Conservation (phyloP, 306 rosid genomes). For the Prunus davidiana region DNA sequence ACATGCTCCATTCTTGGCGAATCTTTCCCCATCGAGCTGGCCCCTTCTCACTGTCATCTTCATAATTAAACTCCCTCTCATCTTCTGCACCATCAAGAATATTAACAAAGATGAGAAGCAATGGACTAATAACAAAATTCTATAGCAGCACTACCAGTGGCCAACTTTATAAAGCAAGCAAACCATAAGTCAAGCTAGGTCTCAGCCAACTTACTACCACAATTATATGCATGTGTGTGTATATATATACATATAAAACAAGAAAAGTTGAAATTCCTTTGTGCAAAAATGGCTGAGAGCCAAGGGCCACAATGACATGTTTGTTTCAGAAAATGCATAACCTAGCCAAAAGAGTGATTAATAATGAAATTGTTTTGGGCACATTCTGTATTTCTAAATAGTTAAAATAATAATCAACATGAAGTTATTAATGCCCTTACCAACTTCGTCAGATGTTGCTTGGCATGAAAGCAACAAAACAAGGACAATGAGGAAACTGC, state of each 20-base stretch:
- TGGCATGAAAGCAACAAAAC: slow-evolving; percentile 27
- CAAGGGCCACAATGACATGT: no score
- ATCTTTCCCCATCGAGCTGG: slow-evolving; percentile 67
- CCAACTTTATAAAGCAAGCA: no score
- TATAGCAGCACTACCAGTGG: not conserved
- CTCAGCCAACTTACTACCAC: no score
- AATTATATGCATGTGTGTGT: no score
- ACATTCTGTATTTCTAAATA: not conserved
- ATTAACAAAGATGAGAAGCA: not conserved
- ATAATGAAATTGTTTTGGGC: not conserved
- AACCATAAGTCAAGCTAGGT: no score
- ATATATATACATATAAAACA: no score
- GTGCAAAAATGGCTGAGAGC: no score
- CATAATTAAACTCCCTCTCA: slow-evolving; percentile 54
- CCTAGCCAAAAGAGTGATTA: no score
- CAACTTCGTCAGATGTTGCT: slow-evolving; percentile 16
- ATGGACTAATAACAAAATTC: not conserved
- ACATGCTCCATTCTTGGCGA: slow-evolving; percentile 48
- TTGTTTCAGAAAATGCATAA: no score
- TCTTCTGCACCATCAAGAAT: slow-evolving; percentile 41
- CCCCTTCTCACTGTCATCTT: slow-evolving; percentile 34
- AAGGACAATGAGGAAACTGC: slow-evolving; percentile 28
- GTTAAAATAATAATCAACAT: not conserved
- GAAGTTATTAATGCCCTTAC: not conserved
- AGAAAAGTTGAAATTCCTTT: no score